These are phyloP conservation scores for Phytophthora colocasiae DNA, from an alignment of 352 stramenopile species.

Conservation along the genomic window DNA sequence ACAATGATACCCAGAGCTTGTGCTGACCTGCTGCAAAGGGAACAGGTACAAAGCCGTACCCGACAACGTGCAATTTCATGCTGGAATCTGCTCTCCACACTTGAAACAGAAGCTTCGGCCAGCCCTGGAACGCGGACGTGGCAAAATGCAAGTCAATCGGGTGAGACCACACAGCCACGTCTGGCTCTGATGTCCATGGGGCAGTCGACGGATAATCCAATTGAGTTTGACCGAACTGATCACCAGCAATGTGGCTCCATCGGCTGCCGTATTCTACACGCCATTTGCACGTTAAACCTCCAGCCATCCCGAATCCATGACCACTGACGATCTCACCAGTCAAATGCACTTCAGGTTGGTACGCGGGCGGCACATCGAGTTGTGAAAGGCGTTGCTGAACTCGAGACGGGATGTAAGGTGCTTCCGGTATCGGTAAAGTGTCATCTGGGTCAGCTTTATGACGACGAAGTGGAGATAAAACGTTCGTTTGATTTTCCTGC, in stretches of 20 bases:
- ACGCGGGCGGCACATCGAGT: constrained; percentile 42
- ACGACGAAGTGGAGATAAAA: constrained; percentile 33
- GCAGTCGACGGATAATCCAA: constrained; percentile 53
- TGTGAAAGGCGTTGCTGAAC: constrained; percentile 26
- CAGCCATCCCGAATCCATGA: constrained; percentile 47
- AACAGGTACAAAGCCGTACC: constrained; percentile 68
- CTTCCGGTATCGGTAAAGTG: constrained; percentile 24
- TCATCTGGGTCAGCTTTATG: constrained; percentile 35
- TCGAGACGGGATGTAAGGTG: constrained; percentile 19
- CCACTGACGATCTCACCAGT: constrained; percentile 72
- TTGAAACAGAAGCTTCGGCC: constrained; percentile 72
- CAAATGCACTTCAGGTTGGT: constrained; percentile 76
- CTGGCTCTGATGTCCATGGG: constrained; percentile 28
- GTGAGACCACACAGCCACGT: constrained; percentile 63
- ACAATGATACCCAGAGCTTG: constrained; percentile 53
- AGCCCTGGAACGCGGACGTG: constrained; percentile 62
- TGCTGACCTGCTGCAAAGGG: constrained; percentile 65
- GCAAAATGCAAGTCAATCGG: constrained; percentile 76
- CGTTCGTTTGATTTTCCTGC: constrained; percentile 35
- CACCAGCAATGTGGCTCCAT: constrained; percentile 67
- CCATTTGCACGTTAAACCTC: constrained; percentile 73
- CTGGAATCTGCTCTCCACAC: constrained; percentile 62
- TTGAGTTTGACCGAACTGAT: constrained; percentile 70
- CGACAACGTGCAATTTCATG: constrained; percentile 57
- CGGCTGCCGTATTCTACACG: constrained; percentile 64